Base-by-base conservation (phyloP, 352 stramenopile species). In the Pythium volutum region DNA sequence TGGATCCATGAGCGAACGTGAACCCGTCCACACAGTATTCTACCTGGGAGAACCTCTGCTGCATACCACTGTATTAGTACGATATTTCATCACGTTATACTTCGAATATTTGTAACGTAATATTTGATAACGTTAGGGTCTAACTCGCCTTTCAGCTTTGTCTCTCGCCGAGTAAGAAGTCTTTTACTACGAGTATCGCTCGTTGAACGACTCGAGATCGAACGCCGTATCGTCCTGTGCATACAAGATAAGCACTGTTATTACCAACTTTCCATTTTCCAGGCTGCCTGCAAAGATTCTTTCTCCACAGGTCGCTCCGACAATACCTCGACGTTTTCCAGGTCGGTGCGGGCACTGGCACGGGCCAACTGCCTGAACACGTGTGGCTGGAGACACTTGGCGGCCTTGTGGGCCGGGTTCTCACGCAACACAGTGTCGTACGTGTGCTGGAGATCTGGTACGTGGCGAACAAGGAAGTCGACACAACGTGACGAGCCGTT, bases 261-360 rank as follows among this genome's bases (percentile, higher is more conserved):
- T 18, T 43, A 18, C 14, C 36, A 43, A 43, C 14, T 16, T 15
- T 36, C 31, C 14, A 11, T 15, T 6, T 43, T 43, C 36, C 36
- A 43, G n/a, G 36, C 36, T 43, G 18, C 36, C 9, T 15, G 31
- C 31, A 36, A 36, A 11, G 10, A 11, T 11, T 11, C 14, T 11
- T 8, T 36, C 31, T 36, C 38, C 11, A 27, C 15, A 14, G 41
- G 10, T 26, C 26, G 31, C 12, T 7, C 26, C 36, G 11, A 54
- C 43, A 29, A 33, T 61, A 90, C 81, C 69, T 89, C 74, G 12
- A 75, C 25, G 36, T 91, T 89, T 47, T 89, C 76, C 33, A 85
- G 27, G 31, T 87, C 66, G n/a, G 78, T 59, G 26, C 69, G 70
- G 16, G 76, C 61, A 0, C 79, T 79, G 29, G 63, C 50, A 4